Conservation (phyloP, 257 asterid genomes). For the Solanum sejunctum region DNA sequence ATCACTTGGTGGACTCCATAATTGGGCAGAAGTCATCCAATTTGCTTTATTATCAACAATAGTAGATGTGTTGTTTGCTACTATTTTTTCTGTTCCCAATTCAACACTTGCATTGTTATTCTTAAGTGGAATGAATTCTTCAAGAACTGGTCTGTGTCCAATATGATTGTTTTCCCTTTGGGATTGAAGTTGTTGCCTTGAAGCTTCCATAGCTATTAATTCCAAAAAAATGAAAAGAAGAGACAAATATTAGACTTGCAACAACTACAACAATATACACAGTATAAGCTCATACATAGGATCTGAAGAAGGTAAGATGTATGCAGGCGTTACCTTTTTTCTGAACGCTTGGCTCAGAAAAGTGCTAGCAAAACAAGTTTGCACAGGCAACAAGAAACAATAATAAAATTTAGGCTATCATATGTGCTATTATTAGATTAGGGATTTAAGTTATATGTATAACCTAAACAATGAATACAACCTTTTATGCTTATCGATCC, state of each 20-base stretch:
- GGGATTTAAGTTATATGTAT: not conserved
- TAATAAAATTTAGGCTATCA: not conserved
- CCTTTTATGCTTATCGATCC: not conserved
- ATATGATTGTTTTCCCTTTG: constrained; percentile 25
- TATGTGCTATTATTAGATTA: not conserved
- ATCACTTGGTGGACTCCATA: constrained; percentile 71
- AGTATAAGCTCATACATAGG: not conserved
- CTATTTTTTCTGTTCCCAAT: constrained; percentile 9
- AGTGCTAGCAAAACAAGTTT: not conserved
- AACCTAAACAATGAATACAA: not conserved
- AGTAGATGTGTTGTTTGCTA: not conserved
- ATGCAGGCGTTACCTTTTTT: too few relatives aligned
- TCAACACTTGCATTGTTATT: constrained; percentile 9
- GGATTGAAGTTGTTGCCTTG: constrained; percentile 69
- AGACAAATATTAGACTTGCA: not conserved
- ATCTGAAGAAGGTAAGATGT: not conserved
- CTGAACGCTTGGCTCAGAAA: not conserved
- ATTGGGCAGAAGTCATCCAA: constrained; percentile 93
- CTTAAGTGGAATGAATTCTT: constrained; percentile 75
- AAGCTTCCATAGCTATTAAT: constrained; percentile 71
- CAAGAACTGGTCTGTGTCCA: constrained; percentile 58
- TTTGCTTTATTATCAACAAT: constrained; percentile 50
- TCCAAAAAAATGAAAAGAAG: not conserved
- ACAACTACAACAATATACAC: not conserved
- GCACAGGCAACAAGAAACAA: not conserved